Evolutionary conservation across 106 monocot species (phyloP), one percentile per base, ranked within the genome.

Genomic region (Chionographis japonica): DNA sequence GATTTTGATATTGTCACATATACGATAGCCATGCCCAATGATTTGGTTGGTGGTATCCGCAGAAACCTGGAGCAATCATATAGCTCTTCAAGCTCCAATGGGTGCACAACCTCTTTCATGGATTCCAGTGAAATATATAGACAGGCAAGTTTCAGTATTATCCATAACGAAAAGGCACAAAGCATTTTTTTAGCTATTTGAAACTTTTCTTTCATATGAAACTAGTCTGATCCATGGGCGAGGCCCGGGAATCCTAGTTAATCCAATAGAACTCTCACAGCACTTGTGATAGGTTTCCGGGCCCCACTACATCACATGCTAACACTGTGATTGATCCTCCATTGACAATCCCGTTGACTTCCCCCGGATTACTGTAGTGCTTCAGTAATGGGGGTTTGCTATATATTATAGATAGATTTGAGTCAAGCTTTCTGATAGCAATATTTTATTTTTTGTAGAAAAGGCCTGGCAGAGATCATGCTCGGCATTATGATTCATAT

Each of bases 1-100:
- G 85, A 89, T 72, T 89, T 89, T 80, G 89, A 89, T 61, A 69
- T 82, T 17, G 85, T 85, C 46, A 85, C 82, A 37, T 82, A 79
- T 54, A 82, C 81, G 53, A 80, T 89, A 73, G 76, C 77, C 54
- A 89, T 89, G 89, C 89, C 89, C 7, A 89, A 78, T 5, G 60
- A 77, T 68, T 37, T 85, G 70, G 89, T 89, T 58, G 82, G 79
- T 63, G 75, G 82, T 43, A 82, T 89, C 42, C 51, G 89, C 17
- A 82, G 85, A 77, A 66, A 60, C 63, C 67, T 85, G 58, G 82
- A 85, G 65, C 71, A 78, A 62, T 71, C 79, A 20, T 62, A 14
- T 65, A 77, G 67, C 72, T 61, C 64, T 57, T 73, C 83, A 54
- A 60, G 53, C 49, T 87, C 80, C 27, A 71, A 13, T 68, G 72